Evolutionary conservation across 2,329 filamentous ascomycete genomes (phyloP).

Genomic region (Verticillium klebahnii): DNA sequence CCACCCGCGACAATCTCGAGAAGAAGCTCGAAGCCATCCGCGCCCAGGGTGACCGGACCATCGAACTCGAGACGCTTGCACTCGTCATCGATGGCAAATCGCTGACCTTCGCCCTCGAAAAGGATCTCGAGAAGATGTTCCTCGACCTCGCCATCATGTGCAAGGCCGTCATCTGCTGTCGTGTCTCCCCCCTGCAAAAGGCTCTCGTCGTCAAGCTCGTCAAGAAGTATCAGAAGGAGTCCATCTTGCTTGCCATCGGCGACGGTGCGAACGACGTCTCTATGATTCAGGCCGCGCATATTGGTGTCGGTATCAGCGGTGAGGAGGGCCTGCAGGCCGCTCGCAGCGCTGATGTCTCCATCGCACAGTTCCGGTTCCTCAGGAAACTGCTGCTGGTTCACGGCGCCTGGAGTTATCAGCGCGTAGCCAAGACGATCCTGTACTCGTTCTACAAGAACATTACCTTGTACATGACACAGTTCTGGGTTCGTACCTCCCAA

Average conservation of each 20-base stretch:
- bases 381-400: constrained; percentile 93
- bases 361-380: constrained; percentile 92
- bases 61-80: constrained; percentile 82
- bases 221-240: constrained; percentile 83
- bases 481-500: constrained; percentile 66
- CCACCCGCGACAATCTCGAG: constrained; percentile 80
- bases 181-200: constrained; percentile 95
- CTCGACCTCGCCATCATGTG: constrained; percentile 91
- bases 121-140: constrained; percentile 89
- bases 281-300: constrained; percentile 98
- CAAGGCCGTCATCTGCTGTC: constrained; percentile 98
- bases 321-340: constrained; percentile 96
- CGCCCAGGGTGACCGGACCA: constrained; percentile 70
- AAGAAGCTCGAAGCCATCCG: constrained; percentile 92
- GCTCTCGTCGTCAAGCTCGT: constrained; percentile 97
- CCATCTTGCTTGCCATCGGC: constrained; percentile 90
- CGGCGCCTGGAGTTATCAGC: constrained; percentile 95
- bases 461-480: constrained; percentile 96
- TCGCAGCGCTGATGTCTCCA: constrained; percentile 90
- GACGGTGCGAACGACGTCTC: constrained; percentile 99
- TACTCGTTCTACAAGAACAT: constrained; percentile 99
- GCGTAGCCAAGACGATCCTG: constrained; percentile 92
- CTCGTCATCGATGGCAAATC: constrained; percentile 96
- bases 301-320: constrained; percentile 95
- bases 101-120: constrained; percentile 86